Evolutionary conservation across 2,329 filamentous ascomycete genomes (phyloP).

Genomic region (Tolypocladium paradoxum): DNA sequence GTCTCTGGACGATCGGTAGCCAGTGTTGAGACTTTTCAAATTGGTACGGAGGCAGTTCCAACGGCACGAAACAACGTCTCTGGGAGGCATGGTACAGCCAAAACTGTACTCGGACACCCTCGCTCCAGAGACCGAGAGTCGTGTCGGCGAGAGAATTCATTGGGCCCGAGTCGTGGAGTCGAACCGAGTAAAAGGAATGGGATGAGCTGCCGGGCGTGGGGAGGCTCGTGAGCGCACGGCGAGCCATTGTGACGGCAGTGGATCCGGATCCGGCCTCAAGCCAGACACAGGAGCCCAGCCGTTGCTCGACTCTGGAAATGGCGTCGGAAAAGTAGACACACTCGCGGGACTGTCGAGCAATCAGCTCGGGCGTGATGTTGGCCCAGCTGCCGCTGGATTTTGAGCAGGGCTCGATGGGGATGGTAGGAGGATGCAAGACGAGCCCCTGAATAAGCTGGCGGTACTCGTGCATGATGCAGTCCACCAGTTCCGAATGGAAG

Average conservation of each 20-base stretch:
- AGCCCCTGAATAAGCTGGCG: background rate
- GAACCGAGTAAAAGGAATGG: background rate
- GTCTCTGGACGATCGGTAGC: constrained; percentile 5
- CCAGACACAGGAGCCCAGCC: constrained; percentile 14
- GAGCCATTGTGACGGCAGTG: constrained; percentile 20
- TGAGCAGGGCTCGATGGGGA: constrained; percentile 6
- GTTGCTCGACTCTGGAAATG: constrained; percentile 11
- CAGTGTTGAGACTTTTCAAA: constrained; percentile 17
- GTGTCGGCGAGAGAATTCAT: background rate
- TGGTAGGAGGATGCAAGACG: background rate
- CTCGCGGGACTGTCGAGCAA: constrained; percentile 18
- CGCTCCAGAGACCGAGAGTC: constrained; percentile 9
- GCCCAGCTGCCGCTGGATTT: constrained; percentile 6
- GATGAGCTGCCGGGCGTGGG: background rate
- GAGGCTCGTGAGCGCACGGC: constrained; percentile 12
- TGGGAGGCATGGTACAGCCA: constrained; percentile 13
- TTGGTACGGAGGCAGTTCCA: constrained; percentile 17
- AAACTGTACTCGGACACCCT: constrained; percentile 7
- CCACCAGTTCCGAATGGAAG: constrained; percentile 5
- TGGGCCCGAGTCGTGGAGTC: background rate
- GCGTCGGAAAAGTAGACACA: constrained; percentile 23
- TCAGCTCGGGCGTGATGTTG: constrained; percentile 2
- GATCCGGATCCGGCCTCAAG: constrained; percentile 23
- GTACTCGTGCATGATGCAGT: constrained; percentile 4
- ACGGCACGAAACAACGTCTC: constrained; percentile 2